Percentiles rank a stretch among this genome's conserved stretches.
These are phyloP conservation scores for Trichophyton benhamiae DNA, from an alignment of 2,329 filamentous ascomycete genomes.

Conservation along the genomic window DNA sequence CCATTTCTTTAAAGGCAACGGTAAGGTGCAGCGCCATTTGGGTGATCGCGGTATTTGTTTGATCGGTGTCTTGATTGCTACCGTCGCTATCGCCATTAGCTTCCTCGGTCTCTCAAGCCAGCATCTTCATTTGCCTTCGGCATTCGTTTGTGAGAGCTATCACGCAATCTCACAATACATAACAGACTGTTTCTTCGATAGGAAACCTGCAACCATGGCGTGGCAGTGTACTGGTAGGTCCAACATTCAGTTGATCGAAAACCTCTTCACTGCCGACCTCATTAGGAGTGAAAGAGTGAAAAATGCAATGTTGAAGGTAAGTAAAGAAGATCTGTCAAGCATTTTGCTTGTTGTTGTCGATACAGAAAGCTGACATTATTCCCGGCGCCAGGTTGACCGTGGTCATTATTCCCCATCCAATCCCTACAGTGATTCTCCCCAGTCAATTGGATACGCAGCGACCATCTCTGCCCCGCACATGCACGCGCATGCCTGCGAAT, in stretches of 20 bases:
- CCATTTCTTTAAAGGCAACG: no score
- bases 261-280: conserved; percentile 58
- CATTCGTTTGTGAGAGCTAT: neutral
- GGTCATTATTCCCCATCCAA: conserved; percentile 62
- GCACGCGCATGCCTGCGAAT: conserved; percentile 55
- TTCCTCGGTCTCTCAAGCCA: neutral
- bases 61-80: neutral
- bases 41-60: neutral
- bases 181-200: conserved; percentile 10
- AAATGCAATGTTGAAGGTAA: conserved; percentile 64
- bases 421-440: conserved; percentile 64
- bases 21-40: neutral
- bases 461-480: conserved; percentile 65
- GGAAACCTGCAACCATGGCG: conserved; percentile 51
- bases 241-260: conserved; percentile 65
- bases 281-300: conserved; percentile 62
- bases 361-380: no score
- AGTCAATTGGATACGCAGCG: conserved; percentile 53
- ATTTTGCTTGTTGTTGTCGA: neutral
- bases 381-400: conserved; percentile 59
- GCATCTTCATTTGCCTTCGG: neutral
- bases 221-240: conserved; percentile 71
- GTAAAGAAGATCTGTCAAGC: conserved; percentile 7
- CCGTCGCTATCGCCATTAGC: neutral
- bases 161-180: neutral